Evolutionary conservation across 192 early-diverging fungal species (phyloP).

Genomic region (Umbelopsis sp.): DNA sequence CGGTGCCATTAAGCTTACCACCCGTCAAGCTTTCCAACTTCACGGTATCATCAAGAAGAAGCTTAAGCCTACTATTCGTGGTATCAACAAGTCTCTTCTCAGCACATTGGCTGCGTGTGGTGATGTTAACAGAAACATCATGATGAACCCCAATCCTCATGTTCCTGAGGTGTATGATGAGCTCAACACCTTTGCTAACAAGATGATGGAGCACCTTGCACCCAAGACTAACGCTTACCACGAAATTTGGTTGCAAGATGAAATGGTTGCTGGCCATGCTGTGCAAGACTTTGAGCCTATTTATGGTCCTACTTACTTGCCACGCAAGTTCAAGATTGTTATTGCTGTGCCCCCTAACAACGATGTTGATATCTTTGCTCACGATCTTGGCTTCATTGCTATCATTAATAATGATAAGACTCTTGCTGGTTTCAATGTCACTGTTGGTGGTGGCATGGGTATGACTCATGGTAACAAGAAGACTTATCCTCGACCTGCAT

Average conservation of each 20-base stretch:
- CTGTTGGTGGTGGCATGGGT: slow-evolving; percentile 97
- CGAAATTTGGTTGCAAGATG: slow-evolving; percentile 97
- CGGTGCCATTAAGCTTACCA: slow-evolving; percentile 92
- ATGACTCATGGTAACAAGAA: slow-evolving; percentile 98
- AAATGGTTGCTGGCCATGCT: slow-evolving; percentile 79
- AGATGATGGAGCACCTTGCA: slow-evolving; percentile 78
- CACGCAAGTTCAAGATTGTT: slow-evolving; percentile 95
- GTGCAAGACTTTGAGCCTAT: slow-evolving; percentile 88
- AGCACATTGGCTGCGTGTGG: slow-evolving; percentile 96
- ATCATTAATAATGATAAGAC: slow-evolving; percentile 75
- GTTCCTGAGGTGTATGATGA: slow-evolving; percentile 79
- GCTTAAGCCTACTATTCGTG: slow-evolving; percentile 85
- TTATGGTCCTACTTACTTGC: slow-evolving; percentile 91
- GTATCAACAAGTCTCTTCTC: slow-evolving; percentile 89
- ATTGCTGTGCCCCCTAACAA: slow-evolving; percentile 95
- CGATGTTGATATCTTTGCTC: slow-evolving; percentile 95
- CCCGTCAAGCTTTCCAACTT: slow-evolving; percentile 96
- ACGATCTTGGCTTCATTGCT: slow-evolving; percentile 94
- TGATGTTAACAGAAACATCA: slow-evolving; percentile 98
- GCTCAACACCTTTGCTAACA: slow-evolving; percentile 70
- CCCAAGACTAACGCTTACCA: slow-evolving; percentile 92
- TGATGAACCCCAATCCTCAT: slow-evolving; percentile 87
- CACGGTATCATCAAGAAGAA: slow-evolving; percentile 94
- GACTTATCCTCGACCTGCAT: slow-evolving; percentile 89
- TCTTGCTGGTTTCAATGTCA: slow-evolving; percentile 91